phyloP scores from a whole-genome alignment of 2,329 filamentous ascomycete species.

The Hypoxylon sp. region DNA sequence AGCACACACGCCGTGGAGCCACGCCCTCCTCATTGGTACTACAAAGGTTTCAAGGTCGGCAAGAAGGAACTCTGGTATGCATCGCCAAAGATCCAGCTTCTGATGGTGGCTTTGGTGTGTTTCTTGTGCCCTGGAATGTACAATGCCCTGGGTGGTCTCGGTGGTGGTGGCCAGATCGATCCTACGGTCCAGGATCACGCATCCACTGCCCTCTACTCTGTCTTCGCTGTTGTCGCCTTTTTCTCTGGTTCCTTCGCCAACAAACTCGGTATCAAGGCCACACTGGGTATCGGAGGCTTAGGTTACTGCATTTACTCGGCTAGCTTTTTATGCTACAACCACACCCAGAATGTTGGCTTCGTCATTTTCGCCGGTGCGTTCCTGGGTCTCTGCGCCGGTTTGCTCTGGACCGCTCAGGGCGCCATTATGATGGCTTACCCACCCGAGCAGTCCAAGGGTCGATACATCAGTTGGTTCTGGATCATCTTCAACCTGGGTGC shows the following conservation, averaged over 20 bases:
- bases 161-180: slow-evolving; percentile 74
- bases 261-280: slow-evolving; percentile 77
- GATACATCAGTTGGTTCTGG: slow-evolving; percentile 94
- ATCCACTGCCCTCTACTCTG: slow-evolving; percentile 64
- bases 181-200: slow-evolving; percentile 73
- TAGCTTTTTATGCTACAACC: slow-evolving; percentile 78
- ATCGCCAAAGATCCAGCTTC: slow-evolving; percentile 78
- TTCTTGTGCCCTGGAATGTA: slow-evolving; percentile 82
- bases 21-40: slow-evolving; percentile 75
- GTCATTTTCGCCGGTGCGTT: slow-evolving; percentile 83
- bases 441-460: slow-evolving; percentile 83
- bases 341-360: slow-evolving; percentile 77
- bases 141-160: slow-evolving; percentile 76
- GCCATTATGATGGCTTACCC: slow-evolving; percentile 94
- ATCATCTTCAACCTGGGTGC: slow-evolving; percentile 94
- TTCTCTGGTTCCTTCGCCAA: slow-evolving; percentile 85
- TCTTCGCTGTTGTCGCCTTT: slow-evolving; percentile 73
- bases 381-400: slow-evolving; percentile 82
- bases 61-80: slow-evolving; percentile 76
- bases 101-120: slow-evolving; percentile 79
- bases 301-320: slow-evolving; percentile 84
- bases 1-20: slow-evolving; percentile 27
- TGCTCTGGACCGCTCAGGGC: slow-evolving; percentile 87
- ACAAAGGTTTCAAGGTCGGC: slow-evolving; percentile 72
- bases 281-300: slow-evolving; percentile 79